Percentiles rank a stretch among this genome's conserved stretches.
These are phyloP conservation scores for Polychaeton citri DNA, from an alignment of 2,329 filamentous ascomycete species.

Conservation along the genomic window DNA sequence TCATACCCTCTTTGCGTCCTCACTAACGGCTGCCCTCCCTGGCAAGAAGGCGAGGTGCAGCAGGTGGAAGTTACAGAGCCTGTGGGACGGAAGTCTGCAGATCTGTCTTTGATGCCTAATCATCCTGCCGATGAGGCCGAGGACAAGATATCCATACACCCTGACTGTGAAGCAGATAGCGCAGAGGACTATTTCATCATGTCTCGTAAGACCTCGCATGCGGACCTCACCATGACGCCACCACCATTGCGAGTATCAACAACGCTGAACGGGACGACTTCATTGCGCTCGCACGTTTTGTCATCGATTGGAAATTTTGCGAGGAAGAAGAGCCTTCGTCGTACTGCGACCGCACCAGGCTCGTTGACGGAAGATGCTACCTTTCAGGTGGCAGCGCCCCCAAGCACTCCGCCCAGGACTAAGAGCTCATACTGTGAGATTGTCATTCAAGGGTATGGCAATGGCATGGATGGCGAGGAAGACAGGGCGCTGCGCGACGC, in stretches of 20 bases:
- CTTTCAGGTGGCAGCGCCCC: constrained; percentile 13
- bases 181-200: constrained; percentile 20
- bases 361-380: constrained; percentile 7
- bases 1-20: constrained; percentile 46
- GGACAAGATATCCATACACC: constrained; percentile 25
- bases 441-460: constrained; percentile 25
- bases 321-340: constrained; percentile 10
- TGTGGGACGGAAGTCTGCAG: not conserved
- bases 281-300: constrained; percentile 22
- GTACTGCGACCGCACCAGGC: constrained; percentile 3
- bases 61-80: not conserved
- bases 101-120: not conserved
- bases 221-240: constrained; percentile 7
- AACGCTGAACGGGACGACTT: constrained; percentile 19
- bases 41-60: not conserved
- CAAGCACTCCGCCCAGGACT: constrained; percentile 14
- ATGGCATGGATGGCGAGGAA: constrained; percentile 12
- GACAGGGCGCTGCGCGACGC: constrained; percentile 1
- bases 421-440: constrained; percentile 23
- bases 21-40: constrained; percentile 23
- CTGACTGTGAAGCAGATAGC: constrained; percentile 33
- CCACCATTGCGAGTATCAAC: constrained; percentile 7
- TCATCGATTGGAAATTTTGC: constrained; percentile 17
- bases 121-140: constrained; percentile 3
- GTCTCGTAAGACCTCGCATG: not conserved